A percentile compares a stretch with the other conserved stretches of the same genome.
Evolutionary conservation across 108 stramenopile species (phyloP).

Genomic region (Aurantiochytrium sp.): DNA sequence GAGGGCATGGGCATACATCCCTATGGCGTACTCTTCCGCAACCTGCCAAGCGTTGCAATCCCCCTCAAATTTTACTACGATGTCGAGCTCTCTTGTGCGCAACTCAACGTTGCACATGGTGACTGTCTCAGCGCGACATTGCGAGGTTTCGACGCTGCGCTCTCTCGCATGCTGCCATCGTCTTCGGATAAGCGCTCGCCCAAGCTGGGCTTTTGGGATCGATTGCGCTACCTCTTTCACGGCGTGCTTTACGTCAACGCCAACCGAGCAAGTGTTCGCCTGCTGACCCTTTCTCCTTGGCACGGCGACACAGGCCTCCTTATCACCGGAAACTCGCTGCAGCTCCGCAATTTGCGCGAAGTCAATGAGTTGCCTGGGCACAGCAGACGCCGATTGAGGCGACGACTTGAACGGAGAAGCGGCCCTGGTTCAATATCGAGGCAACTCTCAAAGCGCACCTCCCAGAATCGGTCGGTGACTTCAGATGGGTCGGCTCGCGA

Average conservation of each 20-base stretch:
- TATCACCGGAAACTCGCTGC: background rate
- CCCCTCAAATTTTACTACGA: background rate
- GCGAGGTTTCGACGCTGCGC: background rate
- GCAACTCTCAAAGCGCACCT: background rate
- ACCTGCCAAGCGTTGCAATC: background rate
- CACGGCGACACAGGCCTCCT: slow-evolving; percentile 1
- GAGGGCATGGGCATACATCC: background rate
- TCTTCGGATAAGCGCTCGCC: slow-evolving; percentile 9
- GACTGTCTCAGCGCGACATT: background rate
- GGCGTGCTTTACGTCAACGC: background rate
- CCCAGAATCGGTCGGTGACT: background rate
- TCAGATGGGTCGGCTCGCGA: background rate
- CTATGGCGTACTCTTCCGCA: background rate
- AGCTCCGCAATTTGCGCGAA: background rate
- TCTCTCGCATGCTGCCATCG: background rate
- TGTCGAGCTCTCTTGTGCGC: background rate
- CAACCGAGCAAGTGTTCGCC: background rate
- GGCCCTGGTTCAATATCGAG: background rate
- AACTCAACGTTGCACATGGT: background rate
- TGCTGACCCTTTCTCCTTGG: background rate
- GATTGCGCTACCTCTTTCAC: background rate
- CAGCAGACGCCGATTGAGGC: background rate
- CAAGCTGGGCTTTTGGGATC: background rate
- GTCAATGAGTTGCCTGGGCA: background rate
- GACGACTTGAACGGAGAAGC: background rate